A percentile compares a stretch with the other conserved stretches of the same genome.
phyloP scores from a whole-genome alignment of 306 rosid species.

The Vachellia pachyceras region DNA sequence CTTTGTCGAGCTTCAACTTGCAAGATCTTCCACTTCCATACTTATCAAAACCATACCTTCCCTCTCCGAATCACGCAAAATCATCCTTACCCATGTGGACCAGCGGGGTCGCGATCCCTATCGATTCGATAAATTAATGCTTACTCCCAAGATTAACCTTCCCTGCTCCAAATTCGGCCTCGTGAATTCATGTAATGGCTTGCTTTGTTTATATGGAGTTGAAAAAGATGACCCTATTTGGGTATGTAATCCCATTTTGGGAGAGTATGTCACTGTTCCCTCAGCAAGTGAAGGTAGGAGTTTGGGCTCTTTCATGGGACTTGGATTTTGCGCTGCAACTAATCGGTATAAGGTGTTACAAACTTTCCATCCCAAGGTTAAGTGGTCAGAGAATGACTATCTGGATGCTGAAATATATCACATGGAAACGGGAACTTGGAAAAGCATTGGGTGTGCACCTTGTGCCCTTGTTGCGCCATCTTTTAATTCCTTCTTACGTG shows the following conservation, averaged over 20 bases:
- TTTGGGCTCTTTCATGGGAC: slow-evolving; percentile 11
- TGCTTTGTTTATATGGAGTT: slow-evolving; percentile 17
- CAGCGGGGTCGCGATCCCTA: slow-evolving; percentile 6
- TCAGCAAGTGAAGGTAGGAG: slow-evolving; percentile 1
- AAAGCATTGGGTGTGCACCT: slow-evolving; percentile 19
- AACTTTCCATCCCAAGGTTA: slow-evolving; percentile 21
- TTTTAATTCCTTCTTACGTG: slow-evolving; percentile 14
- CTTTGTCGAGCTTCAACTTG: slow-evolving; percentile 11
- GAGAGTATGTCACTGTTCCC: slow-evolving; percentile 12
- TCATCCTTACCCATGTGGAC: background rate
- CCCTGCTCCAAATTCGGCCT: slow-evolving; percentile 16
- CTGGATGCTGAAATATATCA: slow-evolving; percentile 27
- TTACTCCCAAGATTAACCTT: background rate
- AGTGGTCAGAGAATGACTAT: slow-evolving; percentile 8
- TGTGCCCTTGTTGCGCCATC: slow-evolving; percentile 14
- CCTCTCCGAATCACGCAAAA: slow-evolving; percentile 1
- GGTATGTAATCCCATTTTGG: slow-evolving; percentile 23
- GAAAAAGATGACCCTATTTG: slow-evolving; percentile 27
- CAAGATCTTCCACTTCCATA: slow-evolving; percentile 11
- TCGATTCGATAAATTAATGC: slow-evolving; percentile 6
- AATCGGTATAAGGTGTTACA: slow-evolving; percentile 1
- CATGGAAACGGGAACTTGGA: slow-evolving; percentile 22
- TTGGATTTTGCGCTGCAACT: background rate
- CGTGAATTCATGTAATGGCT: slow-evolving; percentile 22
- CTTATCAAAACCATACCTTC: slow-evolving; percentile 15